Evolutionary conservation across 169 alveolate species (phyloP).

Genomic region (Cryptosporidium meleagridis): DNA sequence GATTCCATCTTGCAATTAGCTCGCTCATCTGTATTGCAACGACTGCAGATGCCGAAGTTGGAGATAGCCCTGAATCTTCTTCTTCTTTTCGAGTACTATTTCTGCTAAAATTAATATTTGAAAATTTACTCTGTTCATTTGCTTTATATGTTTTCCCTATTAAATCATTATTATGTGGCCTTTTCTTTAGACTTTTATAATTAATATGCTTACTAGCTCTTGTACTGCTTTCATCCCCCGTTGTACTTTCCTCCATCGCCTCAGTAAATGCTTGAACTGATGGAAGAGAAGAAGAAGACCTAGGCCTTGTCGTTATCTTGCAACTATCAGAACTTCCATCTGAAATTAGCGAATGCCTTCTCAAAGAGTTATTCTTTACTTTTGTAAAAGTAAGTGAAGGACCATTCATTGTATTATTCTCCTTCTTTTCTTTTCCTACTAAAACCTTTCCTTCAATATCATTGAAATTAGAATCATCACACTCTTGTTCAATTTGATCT

Average conservation of each 20-base stretch:
- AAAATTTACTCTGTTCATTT: neutral
- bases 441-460: neutral
- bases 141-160: neutral
- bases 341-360: slow-evolving; percentile 56
- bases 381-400: neutral
- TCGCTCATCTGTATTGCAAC: slow-evolving; percentile 75
- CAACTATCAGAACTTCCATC: slow-evolving; percentile 42
- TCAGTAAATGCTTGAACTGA: slow-evolving; percentile 65
- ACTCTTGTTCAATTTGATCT: neutral
- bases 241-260: slow-evolving; percentile 26
- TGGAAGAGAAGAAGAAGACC: slow-evolving; percentile 72
- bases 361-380: slow-evolving; percentile 22
- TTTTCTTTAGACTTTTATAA: slow-evolving; percentile 38
- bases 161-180: neutral
- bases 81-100: neutral
- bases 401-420: neutral
- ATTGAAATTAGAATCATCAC: slow-evolving; percentile 3
- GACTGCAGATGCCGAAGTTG: slow-evolving; percentile 73
- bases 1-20: slow-evolving; percentile 72
- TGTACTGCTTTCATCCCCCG: slow-evolving; percentile 53
- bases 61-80: slow-evolving; percentile 47
- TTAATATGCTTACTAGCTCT: slow-evolving; percentile 10
- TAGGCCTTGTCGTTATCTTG: slow-evolving; percentile 46
- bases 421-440: neutral
- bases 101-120: neutral